These are phyloP conservation scores for Simplicillium aogashimaense DNA, from an alignment of 2,329 filamentous ascomycete genomes.

Conservation along the genomic window DNA sequence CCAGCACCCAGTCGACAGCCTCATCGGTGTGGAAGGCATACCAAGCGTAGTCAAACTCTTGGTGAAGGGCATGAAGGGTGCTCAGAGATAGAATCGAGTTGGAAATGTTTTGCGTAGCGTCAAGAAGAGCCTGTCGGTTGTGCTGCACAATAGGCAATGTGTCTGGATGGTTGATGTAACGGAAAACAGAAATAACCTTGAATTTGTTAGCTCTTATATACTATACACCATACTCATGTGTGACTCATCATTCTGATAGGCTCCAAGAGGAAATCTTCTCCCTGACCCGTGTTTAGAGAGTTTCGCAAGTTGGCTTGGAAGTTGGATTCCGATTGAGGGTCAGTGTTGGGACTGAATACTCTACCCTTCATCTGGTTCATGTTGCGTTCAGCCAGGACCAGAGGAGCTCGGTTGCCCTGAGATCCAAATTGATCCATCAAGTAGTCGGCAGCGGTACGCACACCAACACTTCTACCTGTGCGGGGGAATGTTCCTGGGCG, in stretches of 20 bases:
- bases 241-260: too few relatives aligned
- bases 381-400: background rate
- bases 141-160: background rate
- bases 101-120: background rate
- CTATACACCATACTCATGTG: too few relatives aligned
- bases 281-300: too few relatives aligned
- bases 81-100: background rate
- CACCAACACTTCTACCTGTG: too few relatives aligned
- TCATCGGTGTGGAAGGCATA: background rate
- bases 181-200: slow-evolving; percentile 1
- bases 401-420: slow-evolving; percentile 1
- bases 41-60: background rate
- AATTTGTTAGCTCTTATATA: too few relatives aligned
- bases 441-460: background rate
- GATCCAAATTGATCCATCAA: slow-evolving; percentile 2
- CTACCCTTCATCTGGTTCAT: slow-evolving; percentile 1
- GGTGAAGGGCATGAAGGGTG: background rate
- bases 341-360: background rate
- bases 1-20: too few relatives aligned
- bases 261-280: too few relatives aligned
- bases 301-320: too few relatives aligned
- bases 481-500: too few relatives aligned
- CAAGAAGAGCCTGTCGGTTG: background rate
- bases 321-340: background rate
- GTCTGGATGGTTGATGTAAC: slow-evolving; percentile 2